These are phyloP conservation scores for Quambalaria eucalypti DNA, from an alignment of 1,284 basidiomycete genomes.

Conservation along the genomic window DNA sequence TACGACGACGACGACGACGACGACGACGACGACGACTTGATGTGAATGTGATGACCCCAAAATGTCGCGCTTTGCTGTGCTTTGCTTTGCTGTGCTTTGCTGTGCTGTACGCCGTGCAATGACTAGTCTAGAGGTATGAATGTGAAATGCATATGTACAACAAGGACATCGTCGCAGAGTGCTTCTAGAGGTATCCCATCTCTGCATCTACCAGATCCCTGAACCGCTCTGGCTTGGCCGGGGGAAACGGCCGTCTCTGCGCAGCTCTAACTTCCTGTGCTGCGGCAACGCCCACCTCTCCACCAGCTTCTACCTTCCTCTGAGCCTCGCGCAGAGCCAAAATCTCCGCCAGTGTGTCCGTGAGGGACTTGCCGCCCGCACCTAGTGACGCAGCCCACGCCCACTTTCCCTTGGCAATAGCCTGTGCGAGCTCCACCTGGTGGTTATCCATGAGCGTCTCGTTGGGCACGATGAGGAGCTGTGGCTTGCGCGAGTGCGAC, in stretches of 20 bases:
- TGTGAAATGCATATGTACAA: too few species aligned
- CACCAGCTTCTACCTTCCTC: not conserved
- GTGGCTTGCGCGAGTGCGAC: constrained; percentile 51
- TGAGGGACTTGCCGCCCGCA: not conserved
- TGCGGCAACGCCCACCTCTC: not conserved
- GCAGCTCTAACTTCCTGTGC: not conserved
- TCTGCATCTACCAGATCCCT: constrained; percentile 3
- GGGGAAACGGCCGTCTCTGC: constrained; percentile 1
- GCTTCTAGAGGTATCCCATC: constrained; percentile 3
- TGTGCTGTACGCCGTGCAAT: too few species aligned
- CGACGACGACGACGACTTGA: too few species aligned
- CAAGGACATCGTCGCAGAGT: too few species aligned
- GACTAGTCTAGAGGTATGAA: too few species aligned
- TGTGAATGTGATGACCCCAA: too few species aligned
- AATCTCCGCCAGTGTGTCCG: not conserved
- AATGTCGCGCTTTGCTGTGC: too few species aligned
- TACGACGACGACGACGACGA: too few species aligned
- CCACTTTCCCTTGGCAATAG: constrained; percentile 49
- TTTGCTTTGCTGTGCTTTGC: too few species aligned
- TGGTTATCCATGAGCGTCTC: constrained; percentile 82
- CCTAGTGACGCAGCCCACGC: not conserved
- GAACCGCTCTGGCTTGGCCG: constrained; percentile 5
- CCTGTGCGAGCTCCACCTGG: constrained; percentile 75
- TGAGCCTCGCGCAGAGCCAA: not conserved
- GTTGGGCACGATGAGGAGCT: constrained; percentile 81